These are phyloP conservation scores for Candida sanyaensis DNA, from an alignment of 1,139 yeast species.

Conservation along the genomic window DNA sequence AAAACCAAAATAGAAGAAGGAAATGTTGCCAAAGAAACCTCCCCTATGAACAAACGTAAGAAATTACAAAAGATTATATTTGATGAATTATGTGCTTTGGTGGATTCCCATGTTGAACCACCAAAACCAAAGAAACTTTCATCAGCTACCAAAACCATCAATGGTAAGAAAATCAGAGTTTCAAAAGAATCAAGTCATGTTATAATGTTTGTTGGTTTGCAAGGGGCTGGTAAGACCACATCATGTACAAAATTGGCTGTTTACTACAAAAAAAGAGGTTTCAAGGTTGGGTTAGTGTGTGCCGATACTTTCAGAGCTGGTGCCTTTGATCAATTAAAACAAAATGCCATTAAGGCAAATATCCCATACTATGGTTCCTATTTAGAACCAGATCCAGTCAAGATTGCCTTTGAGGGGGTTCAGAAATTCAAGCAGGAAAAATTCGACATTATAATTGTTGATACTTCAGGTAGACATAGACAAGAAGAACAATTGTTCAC, in stretches of 20 bases:
- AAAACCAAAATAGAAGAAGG: conserved; percentile 50
- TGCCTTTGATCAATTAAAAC: conserved; percentile 97
- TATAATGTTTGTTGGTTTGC: conserved; percentile 96
- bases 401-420: conserved; percentile 90
- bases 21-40: conserved; percentile 52
- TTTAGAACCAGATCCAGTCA: conserved; percentile 93
- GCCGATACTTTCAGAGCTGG: conserved; percentile 99
- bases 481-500: conserved; percentile 90
- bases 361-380: conserved; percentile 96
- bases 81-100: conserved; percentile 86
- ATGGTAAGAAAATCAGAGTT: conserved; percentile 34
- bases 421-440: conserved; percentile 87
- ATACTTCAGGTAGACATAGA: conserved; percentile 97
- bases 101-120: conserved; percentile 67
- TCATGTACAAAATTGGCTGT: conserved; percentile 96
- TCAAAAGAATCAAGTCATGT: conserved; percentile 46
- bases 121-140: conserved; percentile 79
- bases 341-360: conserved; percentile 92
- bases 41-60: conserved; percentile 65
- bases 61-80: conserved; percentile 88
- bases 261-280: conserved; percentile 90
- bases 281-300: conserved; percentile 94
- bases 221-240: conserved; percentile 98
- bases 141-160: conserved; percentile 22
- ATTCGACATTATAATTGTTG: conserved; percentile 92